Percentiles rank a stretch among this genome's conserved stretches.
phyloP scores from a whole-genome alignment of 108 stramenopile species.

The Chaetoceros tenuissimus region DNA sequence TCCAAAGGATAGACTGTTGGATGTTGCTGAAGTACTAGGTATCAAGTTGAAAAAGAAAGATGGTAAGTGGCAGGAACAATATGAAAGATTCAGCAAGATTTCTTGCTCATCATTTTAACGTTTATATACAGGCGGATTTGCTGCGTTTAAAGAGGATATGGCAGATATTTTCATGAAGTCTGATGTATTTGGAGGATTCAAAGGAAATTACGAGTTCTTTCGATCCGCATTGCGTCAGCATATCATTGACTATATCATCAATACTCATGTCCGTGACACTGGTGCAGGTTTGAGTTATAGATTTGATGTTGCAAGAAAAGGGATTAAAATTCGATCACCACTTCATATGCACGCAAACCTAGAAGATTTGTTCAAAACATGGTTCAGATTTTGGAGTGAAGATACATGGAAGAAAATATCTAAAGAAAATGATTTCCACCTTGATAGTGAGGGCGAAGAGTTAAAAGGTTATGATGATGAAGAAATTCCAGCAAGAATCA shows the following conservation, averaged over 20 bases:
- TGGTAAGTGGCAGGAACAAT: conserved; percentile 31
- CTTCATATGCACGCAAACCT: conserved; percentile 80
- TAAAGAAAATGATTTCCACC: conserved; percentile 5
- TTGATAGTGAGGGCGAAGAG: conserved; percentile 12
- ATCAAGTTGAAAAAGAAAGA: conserved; percentile 73
- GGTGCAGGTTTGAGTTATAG: conserved; percentile 81
- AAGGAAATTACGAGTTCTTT: conserved; percentile 52
- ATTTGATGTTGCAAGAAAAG: conserved; percentile 68
- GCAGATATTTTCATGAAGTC: conserved; percentile 40
- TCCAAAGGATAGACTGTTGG: conserved; percentile 75
- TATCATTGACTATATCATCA: conserved; percentile 87
- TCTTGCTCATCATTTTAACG: no score
- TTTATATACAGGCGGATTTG: conserved; percentile 30
- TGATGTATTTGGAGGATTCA: conserved; percentile 46
- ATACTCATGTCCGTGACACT: conserved; percentile 79
- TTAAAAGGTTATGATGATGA: background rate
- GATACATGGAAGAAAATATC: conserved; percentile 7
- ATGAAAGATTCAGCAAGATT: no score
- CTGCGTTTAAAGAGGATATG: conserved; percentile 73
- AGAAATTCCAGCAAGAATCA: conserved; percentile 38
- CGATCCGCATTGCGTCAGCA: conserved; percentile 73
- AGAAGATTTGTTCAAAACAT: conserved; percentile 52
- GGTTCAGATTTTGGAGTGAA: conserved; percentile 69
- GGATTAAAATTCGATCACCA: conserved; percentile 62
- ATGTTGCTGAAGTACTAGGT: conserved; percentile 86